Evolutionary conservation across 2,329 filamentous ascomycete genomes (phyloP).

Genomic region (Aspergillus terreus): DNA sequence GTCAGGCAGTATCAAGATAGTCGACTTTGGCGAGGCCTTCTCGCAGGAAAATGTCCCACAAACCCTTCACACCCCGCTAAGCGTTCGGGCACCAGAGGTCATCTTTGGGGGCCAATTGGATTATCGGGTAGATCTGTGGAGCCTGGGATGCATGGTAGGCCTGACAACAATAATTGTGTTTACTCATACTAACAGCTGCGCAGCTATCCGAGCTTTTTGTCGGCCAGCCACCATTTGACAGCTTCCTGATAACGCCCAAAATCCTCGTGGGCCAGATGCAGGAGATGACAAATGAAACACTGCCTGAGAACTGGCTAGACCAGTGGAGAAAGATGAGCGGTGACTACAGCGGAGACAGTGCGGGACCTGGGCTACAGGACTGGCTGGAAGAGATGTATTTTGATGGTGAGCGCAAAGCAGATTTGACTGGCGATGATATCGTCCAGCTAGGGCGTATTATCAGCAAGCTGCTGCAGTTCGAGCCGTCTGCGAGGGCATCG

Average conservation of each 20-base stretch:
- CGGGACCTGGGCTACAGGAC: constrained; percentile 26
- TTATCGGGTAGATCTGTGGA: constrained; percentile 38
- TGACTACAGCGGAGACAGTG: constrained; percentile 10
- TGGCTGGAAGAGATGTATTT: constrained; percentile 40
- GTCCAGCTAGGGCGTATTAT: constrained; percentile 20
- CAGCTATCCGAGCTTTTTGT: constrained; percentile 39
- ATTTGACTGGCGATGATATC: constrained; percentile 23
- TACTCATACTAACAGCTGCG: constrained; percentile 7
- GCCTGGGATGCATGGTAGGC: constrained; percentile 34
- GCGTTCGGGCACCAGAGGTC: constrained; percentile 36
- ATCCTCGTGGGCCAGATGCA: constrained; percentile 36
- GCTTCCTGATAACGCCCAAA: constrained; percentile 29
- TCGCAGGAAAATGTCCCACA: constrained; percentile 15
- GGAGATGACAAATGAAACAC: constrained; percentile 29
- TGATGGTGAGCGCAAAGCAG: constrained; percentile 22
- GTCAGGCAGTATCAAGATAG: constrained; percentile 24
- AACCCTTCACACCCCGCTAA: constrained; percentile 32
- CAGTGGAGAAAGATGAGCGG: constrained; percentile 25
- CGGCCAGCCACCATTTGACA: constrained; percentile 38
- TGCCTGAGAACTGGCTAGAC: constrained; percentile 34
- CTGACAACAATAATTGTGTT: not conserved
- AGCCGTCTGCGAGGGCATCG: constrained; percentile 24
- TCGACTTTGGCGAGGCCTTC: constrained; percentile 41
- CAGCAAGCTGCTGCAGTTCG: constrained; percentile 20
- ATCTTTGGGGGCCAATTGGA: constrained; percentile 35